Conservation (phyloP, 2,329 filamentous ascomycete species). For the Ophiostoma australiae region DNA sequence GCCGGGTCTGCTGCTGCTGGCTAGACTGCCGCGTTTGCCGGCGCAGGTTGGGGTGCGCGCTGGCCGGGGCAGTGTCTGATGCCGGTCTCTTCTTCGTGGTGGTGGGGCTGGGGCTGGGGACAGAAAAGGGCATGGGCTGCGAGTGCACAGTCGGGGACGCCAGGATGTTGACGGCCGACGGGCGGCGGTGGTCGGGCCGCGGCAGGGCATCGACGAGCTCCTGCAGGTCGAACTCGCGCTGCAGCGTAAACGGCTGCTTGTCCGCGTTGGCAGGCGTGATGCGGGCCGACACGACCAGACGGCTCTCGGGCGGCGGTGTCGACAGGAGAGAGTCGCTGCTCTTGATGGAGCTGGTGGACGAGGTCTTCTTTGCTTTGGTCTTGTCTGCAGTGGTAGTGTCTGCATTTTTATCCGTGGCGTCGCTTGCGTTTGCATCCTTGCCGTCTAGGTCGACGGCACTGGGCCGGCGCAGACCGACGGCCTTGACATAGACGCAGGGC, state of each 20-base stretch:
- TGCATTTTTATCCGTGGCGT: background rate
- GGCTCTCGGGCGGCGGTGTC: slow-evolving; percentile 20
- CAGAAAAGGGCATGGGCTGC: slow-evolving; percentile 13
- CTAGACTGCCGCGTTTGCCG: slow-evolving; percentile 17
- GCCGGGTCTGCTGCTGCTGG: slow-evolving; percentile 15
- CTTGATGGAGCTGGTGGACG: background rate
- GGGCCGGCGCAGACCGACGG: slow-evolving; percentile 11
- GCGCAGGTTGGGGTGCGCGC: slow-evolving; percentile 18
- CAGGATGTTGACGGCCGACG: slow-evolving; percentile 23
- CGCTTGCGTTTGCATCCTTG: background rate
- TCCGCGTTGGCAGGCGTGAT: slow-evolving; percentile 37
- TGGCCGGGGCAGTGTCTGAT: slow-evolving; percentile 19
- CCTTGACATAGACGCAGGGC: slow-evolving; percentile 27
- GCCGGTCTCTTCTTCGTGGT: slow-evolving; percentile 22
- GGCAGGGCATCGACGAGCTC: slow-evolving; percentile 45
- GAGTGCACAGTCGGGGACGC: slow-evolving; percentile 21
- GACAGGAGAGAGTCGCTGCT: slow-evolving; percentile 12
- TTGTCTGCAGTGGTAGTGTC: background rate
- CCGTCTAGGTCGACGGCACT: background rate
- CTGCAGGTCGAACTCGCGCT: slow-evolving; percentile 44
- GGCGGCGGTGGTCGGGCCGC: slow-evolving; percentile 29
- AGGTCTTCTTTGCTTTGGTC: background rate
- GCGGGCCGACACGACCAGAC: slow-evolving; percentile 41
- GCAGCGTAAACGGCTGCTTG: slow-evolving; percentile 37
- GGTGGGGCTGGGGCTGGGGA: background rate